A percentile compares a stretch with the other conserved stretches of the same genome.
phyloP scores from a whole-genome alignment of 177 flowering plant species.

The Tripterygium wilfordii region DNA sequence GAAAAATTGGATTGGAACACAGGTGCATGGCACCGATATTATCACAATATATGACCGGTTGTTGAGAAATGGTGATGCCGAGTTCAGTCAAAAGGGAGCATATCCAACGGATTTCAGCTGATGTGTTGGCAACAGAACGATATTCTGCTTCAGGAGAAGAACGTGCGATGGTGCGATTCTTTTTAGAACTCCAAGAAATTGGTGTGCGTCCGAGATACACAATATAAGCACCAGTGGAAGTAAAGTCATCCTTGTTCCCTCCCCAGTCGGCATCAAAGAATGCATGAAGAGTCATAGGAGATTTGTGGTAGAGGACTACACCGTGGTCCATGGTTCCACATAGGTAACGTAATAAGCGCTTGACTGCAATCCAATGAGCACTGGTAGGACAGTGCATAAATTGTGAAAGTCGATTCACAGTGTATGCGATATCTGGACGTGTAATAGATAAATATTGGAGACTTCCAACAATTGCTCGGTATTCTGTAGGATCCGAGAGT shows the following conservation, averaged over 20 bases:
- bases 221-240: slow-evolving; percentile 4
- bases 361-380: slow-evolving; percentile 5
- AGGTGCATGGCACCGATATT: too few relatives aligned
- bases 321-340: neutral
- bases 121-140: too few relatives aligned
- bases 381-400: slow-evolving; percentile 8
- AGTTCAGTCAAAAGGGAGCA: too few relatives aligned
- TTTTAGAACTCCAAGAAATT: slow-evolving; percentile 4
- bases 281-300: neutral
- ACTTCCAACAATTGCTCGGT: neutral
- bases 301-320: neutral
- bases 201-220: slow-evolving; percentile 1
- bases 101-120: too few relatives aligned
- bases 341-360: slow-evolving; percentile 3
- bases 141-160: too few relatives aligned
- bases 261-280: slow-evolving; percentile 6
- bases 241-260: neutral
- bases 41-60: too few relatives aligned
- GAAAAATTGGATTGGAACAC: too few relatives aligned
- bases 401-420: too few relatives aligned
- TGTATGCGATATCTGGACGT: slow-evolving; percentile 4
- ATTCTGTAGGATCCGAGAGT: neutral
- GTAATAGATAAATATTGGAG: slow-evolving; percentile 6
- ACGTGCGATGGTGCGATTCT: slow-evolving; percentile 2
- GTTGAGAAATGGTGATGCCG: too few relatives aligned